Percentiles rank a stretch among this genome's conserved stretches.
phyloP scores from a whole-genome alignment of 805 yeast species.

The Saturnispora sanitii region DNA sequence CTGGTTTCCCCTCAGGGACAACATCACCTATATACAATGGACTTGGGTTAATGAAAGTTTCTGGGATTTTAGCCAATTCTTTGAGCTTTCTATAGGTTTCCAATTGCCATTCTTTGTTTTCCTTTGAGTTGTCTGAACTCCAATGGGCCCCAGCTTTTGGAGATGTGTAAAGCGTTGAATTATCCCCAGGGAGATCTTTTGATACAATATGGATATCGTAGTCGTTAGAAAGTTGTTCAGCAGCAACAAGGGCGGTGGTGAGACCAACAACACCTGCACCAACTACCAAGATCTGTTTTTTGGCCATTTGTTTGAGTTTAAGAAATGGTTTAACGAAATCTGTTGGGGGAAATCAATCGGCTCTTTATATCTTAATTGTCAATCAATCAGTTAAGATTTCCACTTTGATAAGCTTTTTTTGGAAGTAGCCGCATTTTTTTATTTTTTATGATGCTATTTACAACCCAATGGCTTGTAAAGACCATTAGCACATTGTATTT shows the following conservation, averaged over 20 bases:
- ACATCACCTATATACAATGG: conserved; percentile 22
- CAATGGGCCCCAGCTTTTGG: conserved; percentile 70
- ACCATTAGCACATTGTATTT: no score
- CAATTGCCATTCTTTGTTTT: conserved; percentile 26
- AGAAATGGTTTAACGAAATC: no score
- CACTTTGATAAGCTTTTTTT: no score
- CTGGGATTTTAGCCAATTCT: conserved; percentile 29
- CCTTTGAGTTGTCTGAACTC: conserved; percentile 33
- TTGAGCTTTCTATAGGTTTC: conserved; percentile 28
- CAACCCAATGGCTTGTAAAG: no score
- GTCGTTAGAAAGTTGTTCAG: conserved; percentile 20
- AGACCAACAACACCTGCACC: conserved; percentile 37
- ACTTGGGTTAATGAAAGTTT: conserved; percentile 25
- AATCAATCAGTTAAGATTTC: no score
- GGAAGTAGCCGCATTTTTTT: no score
- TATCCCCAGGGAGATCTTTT: conserved; percentile 47
- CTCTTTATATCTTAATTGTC: no score
- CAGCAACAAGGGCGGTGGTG: conserved; percentile 36
- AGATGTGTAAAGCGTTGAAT: conserved; percentile 38
- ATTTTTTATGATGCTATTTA: no score
- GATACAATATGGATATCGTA: conserved; percentile 31
- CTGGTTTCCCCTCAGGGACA: conserved; percentile 9
- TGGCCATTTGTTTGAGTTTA: neutral
- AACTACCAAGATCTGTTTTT: conserved; percentile 11
- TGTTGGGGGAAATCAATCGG: no score